Base-by-base conservation (phyloP, 1,139 yeast genomes). In the Waltiozyma sp. region DNA sequence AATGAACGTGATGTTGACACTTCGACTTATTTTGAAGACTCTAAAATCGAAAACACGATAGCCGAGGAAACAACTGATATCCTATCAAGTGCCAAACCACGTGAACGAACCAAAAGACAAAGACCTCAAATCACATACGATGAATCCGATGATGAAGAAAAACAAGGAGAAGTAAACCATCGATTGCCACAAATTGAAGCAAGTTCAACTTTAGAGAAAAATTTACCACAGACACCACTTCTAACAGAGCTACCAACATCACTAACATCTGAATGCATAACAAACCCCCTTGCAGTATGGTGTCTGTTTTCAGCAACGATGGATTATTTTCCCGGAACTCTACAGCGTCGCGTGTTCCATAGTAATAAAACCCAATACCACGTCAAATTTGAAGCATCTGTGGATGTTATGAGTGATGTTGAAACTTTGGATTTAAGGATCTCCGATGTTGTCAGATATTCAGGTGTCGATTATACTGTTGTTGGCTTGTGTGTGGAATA, bases 401-500 rank as follows among this genome's bases (percentile, higher is more conserved):
- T 31, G 34, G 34, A 31, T n/a, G 11, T 15, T 5, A 31, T 31
- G 34, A 14, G 15, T 5, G 9, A 10, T n/a, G 18, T 31, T 7
- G 34, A 31, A 10, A 65, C 67, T 0, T 50, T 69, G 19, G 71
- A 67, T 51, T 51, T 72, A 4, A 52, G 63, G 41, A 52, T 70
- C n/a, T 75, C 73, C 2, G 75, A 71, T 47, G 43, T 41, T 1
- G 62, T 72, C 1, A 56, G 54, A 9, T 51, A 60, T 43, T 52
- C 50, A 13, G 58, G 55, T 9, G 49, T 47, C n/a, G 56, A 56
- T 14, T 73, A 65, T 46, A 50, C 55, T 13, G 75, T 80, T 1
- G 64, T 70, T 2, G 83, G 80, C 2, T 57, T 80, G 36, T 31
- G 10, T 14, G 34, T 31, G 34, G 60, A 64, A 37, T 55, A 63